A percentile compares a stretch with the other conserved stretches of the same genome.
Evolutionary conservation across 768 basidiomycete genomes (phyloP).

Genomic region (Coprinopsis marcescibilis): DNA sequence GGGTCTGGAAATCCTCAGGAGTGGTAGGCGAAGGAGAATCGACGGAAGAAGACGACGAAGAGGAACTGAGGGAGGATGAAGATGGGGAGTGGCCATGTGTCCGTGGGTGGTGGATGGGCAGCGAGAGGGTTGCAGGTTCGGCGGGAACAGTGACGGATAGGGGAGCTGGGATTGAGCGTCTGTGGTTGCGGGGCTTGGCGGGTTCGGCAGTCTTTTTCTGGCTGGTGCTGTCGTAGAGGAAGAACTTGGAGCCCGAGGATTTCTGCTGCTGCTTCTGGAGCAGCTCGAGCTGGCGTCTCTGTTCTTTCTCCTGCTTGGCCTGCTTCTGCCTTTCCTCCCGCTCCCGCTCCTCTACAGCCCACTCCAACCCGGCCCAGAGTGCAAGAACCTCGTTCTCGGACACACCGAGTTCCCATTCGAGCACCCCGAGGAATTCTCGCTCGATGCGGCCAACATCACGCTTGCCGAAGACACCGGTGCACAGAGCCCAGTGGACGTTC

Average conservation of each 20-base stretch:
- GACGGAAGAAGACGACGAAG: constrained; percentile 19
- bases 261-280: constrained; percentile 10
- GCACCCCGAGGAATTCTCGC: constrained; percentile 75
- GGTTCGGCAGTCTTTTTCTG: not conserved
- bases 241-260: not conserved
- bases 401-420: constrained; percentile 68
- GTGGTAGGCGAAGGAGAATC: constrained; percentile 13
- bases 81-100: constrained; percentile 10
- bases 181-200: constrained; percentile 7
- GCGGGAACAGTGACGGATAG: constrained; percentile 30
- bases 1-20: constrained; percentile 5
- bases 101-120: constrained; percentile 23
- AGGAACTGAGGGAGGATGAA: constrained; percentile 16
- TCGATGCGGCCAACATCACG: constrained; percentile 78
- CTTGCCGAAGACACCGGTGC: constrained; percentile 77
- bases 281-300: constrained; percentile 1
- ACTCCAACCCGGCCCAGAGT: constrained; percentile 37
- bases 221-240: not conserved
- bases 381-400: constrained; percentile 58
- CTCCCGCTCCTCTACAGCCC: constrained; percentile 16
- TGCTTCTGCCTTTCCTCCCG: constrained; percentile 6
- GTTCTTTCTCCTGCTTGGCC: not conserved
- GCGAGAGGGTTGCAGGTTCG: constrained; percentile 29
- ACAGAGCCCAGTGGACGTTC: constrained; percentile 88
- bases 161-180: not conserved